Conservation (phyloP, 495 filamentous ascomycete genomes). For the Aspergillus diversus region DNA sequence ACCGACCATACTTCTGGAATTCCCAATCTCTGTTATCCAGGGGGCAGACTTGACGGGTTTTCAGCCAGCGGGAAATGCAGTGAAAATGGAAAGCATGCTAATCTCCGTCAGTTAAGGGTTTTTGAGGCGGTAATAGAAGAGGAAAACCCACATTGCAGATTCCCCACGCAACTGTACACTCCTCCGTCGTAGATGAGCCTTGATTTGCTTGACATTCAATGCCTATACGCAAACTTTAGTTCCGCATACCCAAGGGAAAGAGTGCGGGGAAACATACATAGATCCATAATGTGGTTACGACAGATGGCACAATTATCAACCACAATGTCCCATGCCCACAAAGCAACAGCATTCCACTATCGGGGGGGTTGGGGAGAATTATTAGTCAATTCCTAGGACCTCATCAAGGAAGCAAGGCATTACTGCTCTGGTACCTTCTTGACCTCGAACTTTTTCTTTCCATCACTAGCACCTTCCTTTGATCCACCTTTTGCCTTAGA, state of each 20-base stretch:
- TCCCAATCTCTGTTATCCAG: conserved; percentile 99
- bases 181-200: conserved; percentile 93
- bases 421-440: conserved; percentile 73
- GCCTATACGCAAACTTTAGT: conserved; percentile 53
- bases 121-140: not conserved
- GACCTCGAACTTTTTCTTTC: conserved; percentile 95
- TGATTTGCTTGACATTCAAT: conserved; percentile 99
- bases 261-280: conserved; percentile 66
- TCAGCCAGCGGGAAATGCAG: conserved; percentile 98
- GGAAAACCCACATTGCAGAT: conserved; percentile 86
- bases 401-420: not conserved
- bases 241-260: not conserved
- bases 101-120: not conserved
- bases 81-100: conserved; percentile 99
- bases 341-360: conserved; percentile 98
- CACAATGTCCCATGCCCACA: conserved; percentile 99
- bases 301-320: conserved; percentile 99
- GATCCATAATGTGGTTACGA: conserved; percentile 99
- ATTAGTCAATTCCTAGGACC: not conserved
- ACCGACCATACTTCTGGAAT: conserved; percentile 97
- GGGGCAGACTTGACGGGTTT: conserved; percentile 98
- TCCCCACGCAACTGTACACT: conserved; percentile 98
- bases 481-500: conserved; percentile 65
- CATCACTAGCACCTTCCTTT: conserved; percentile 63
- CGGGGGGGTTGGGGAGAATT: conserved; percentile 10